phyloP scores from a whole-genome alignment of 768 basidiomycete species.

The Rubroboletus satanas region DNA sequence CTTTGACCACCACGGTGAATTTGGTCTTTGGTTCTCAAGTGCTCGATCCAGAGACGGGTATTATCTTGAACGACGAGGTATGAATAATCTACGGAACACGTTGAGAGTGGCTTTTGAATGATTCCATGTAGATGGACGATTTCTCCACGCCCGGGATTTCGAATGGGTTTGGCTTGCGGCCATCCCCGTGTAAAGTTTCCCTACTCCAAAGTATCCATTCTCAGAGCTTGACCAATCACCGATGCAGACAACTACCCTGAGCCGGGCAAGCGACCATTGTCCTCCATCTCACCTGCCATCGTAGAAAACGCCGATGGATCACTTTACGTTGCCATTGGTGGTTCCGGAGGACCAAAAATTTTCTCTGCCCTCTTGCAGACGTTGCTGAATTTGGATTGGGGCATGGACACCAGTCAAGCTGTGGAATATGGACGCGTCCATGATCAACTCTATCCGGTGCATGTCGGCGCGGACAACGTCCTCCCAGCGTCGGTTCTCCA shows the following conservation, averaged over 20 bases:
- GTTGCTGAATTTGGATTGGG: slow-evolving; percentile 72
- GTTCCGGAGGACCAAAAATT: slow-evolving; percentile 84
- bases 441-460: slow-evolving; percentile 74
- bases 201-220: background rate
- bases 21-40: slow-evolving; percentile 85
- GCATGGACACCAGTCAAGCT: slow-evolving; percentile 71
- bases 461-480: slow-evolving; percentile 56
- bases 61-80: slow-evolving; percentile 87
- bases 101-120: background rate
- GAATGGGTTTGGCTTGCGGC: slow-evolving; percentile 78
- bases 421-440: slow-evolving; percentile 86
- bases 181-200: slow-evolving; percentile 65
- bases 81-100: background rate
- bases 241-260: slow-evolving; percentile 80
- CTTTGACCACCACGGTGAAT: slow-evolving; percentile 88
- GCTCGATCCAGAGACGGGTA: slow-evolving; percentile 80
- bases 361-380: slow-evolving; percentile 78
- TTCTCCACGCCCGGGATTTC: slow-evolving; percentile 84
- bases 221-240: background rate
- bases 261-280: slow-evolving; percentile 84
- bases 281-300: slow-evolving; percentile 79
- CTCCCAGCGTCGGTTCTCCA: slow-evolving; percentile 57
- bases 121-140: slow-evolving; percentile 69
- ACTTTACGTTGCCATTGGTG: slow-evolving; percentile 73
- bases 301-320: slow-evolving; percentile 72